Evolutionary conservation across 148 eudicot species (phyloP).

Genomic region (Agrostemma githago): DNA sequence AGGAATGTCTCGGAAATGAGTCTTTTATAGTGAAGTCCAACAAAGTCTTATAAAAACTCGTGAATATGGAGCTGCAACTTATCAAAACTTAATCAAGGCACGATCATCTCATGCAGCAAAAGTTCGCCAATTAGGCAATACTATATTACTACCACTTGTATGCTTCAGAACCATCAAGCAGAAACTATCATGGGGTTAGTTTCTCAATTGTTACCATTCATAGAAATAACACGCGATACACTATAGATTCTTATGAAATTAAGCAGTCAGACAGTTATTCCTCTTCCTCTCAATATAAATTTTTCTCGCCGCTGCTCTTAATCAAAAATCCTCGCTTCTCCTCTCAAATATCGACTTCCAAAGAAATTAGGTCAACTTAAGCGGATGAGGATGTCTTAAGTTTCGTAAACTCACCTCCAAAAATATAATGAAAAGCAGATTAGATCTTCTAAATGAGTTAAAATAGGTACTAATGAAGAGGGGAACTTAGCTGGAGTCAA

Average conservation of each 20-base stretch:
- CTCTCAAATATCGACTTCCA: constrained; percentile 1
- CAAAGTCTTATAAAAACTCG: not conserved
- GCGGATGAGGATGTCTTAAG: not conserved
- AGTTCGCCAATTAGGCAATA: not conserved
- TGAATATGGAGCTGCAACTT: not conserved
- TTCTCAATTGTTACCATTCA: not conserved
- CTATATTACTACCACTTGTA: not conserved
- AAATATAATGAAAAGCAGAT: not conserved
- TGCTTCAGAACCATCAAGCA: not conserved
- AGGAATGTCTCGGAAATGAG: constrained; percentile 1
- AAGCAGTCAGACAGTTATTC: not conserved
- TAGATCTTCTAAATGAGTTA: not conserved
- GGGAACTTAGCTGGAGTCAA: not conserved
- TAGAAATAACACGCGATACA: not conserved
- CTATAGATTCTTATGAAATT: not conserved
- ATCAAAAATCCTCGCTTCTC: not conserved
- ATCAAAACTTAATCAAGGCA: not conserved
- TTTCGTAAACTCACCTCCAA: not conserved
- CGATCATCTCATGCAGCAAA: not conserved
- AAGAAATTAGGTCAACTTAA: not conserved
- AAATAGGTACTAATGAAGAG: not conserved
- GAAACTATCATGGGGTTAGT: not conserved
- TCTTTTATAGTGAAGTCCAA: not conserved
- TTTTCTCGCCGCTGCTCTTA: not conserved
- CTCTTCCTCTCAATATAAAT: not conserved